phyloP scores from a whole-genome alignment of 306 rosid genomes.

The Rosa rugosa region DNA sequence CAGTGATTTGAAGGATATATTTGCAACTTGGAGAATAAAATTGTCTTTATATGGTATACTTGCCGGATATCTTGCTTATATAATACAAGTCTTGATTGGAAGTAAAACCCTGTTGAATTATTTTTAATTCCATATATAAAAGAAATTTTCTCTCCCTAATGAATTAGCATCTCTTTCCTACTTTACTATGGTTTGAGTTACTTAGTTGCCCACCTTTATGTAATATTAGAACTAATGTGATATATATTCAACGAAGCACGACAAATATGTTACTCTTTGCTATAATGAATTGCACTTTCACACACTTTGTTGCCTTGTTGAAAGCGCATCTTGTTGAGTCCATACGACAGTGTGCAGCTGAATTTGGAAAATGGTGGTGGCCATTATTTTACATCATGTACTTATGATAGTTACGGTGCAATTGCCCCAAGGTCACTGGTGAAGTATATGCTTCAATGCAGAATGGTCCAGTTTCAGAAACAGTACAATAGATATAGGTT shows the following conservation, averaged over 20 bases:
- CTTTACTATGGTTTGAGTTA: background rate
- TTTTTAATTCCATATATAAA: background rate
- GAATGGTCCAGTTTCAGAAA: background rate
- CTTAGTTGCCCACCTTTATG: background rate
- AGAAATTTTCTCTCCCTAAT: background rate
- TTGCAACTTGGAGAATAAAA: background rate
- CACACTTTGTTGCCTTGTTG: background rate
- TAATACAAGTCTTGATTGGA: background rate
- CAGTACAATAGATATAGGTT: background rate
- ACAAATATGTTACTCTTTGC: background rate
- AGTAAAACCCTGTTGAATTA: background rate
- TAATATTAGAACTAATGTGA: background rate
- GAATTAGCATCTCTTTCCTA: background rate
- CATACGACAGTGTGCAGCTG: background rate
- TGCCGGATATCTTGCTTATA: background rate
- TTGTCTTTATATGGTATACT: slow-evolving; percentile 1
- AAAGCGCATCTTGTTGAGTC: background rate
- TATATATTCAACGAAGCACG: background rate
- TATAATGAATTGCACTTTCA: no score
- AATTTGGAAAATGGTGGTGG: background rate
- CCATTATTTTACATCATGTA: background rate
- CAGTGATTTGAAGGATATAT: background rate
- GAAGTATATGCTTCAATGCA: background rate
- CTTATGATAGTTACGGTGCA: background rate
- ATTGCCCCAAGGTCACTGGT: background rate